A percentile compares a stretch with the other conserved stretches of the same genome.
phyloP scores from a whole-genome alignment of 257 asterid species.

The Thymus quinquecostatus region DNA sequence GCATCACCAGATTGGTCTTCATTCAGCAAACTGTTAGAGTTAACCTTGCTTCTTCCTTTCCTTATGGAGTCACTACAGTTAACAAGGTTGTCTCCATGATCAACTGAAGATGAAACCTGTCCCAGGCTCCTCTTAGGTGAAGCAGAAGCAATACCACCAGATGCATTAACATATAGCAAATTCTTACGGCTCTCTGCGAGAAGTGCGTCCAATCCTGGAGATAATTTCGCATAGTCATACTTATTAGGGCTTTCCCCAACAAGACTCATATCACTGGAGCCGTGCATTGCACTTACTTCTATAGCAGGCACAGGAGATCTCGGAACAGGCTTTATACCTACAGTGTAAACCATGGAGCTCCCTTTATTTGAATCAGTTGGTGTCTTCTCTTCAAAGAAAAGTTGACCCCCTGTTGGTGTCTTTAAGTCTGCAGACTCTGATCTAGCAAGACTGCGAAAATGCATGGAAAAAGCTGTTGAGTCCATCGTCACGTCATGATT shows the following conservation, averaged over 20 bases:
- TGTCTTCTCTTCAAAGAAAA: conserved; percentile 73
- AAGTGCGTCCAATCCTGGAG: conserved; percentile 74
- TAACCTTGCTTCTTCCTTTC: conserved; percentile 30
- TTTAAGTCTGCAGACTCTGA: conserved; percentile 87
- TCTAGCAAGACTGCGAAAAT: conserved; percentile 80
- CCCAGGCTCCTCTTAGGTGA: conserved; percentile 41
- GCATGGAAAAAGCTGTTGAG: conserved; percentile 97
- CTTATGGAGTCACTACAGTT: conserved; percentile 31
- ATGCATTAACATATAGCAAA: conserved; percentile 38
- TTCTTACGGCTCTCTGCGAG: conserved; percentile 57
- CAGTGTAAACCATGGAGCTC: conserved; percentile 67
- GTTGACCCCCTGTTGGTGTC: conserved; percentile 68
- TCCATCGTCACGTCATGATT: conserved; percentile 92
- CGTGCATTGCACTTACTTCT: conserved; percentile 52
- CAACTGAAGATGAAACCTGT: conserved; percentile 33
- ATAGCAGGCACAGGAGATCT: conserved; percentile 39
- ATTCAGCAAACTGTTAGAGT: not conserved
- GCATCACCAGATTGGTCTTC: conserved; percentile 43
- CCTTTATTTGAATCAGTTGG: conserved; percentile 51
- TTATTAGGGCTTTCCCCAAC: conserved; percentile 59
- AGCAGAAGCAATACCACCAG: conserved; percentile 44
- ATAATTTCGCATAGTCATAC: conserved; percentile 70
- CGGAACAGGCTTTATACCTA: conserved; percentile 44
- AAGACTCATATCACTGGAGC: conserved; percentile 89
- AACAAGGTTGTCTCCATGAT: conserved; percentile 38